Percentiles rank a stretch among this genome's conserved stretches.
Conservation (phyloP, 768 basidiomycete genomes). For the Rhizopogon vulgaris region DNA sequence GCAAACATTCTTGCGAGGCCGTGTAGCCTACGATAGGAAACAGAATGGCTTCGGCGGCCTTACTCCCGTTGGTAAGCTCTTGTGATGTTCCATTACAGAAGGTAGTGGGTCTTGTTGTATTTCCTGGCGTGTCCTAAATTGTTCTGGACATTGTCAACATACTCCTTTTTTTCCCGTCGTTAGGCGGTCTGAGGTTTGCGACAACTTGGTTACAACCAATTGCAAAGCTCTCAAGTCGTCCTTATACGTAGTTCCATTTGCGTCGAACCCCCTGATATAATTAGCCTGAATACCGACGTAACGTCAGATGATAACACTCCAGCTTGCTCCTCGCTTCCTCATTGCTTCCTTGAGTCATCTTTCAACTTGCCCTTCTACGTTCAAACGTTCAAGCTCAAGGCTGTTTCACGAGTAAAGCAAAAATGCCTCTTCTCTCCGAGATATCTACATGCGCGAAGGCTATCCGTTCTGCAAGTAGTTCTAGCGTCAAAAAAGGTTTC, state of each 20-base stretch:
- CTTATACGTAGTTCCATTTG: no score
- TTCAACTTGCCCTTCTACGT: neutral
- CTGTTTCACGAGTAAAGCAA: neutral
- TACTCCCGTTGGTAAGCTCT: conserved; percentile 30
- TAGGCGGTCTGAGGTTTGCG: no score
- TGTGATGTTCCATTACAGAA: conserved; percentile 17
- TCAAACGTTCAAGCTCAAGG: neutral
- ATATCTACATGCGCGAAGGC: neutral
- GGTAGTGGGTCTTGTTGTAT: no score
- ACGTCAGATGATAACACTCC: neutral
- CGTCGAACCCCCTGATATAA: no score
- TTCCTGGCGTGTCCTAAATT: no score
- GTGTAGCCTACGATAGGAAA: conserved; percentile 50
- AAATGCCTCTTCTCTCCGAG: conserved; percentile 2
- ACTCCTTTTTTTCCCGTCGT: no score
- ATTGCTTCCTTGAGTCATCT: neutral
- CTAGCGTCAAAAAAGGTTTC: neutral
- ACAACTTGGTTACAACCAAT: no score
- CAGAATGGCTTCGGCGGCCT: conserved; percentile 30
- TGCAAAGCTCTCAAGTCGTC: no score
- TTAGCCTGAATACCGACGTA: no score
- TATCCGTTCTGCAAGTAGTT: neutral
- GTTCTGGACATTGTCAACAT: no score
- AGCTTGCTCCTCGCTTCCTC: neutral
- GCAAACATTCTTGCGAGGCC: conserved; percentile 76